Percentiles rank a stretch among this genome's conserved stretches.
phyloP scores from a whole-genome alignment of 176 grass and related monocot species.

The Otatea glauca region DNA sequence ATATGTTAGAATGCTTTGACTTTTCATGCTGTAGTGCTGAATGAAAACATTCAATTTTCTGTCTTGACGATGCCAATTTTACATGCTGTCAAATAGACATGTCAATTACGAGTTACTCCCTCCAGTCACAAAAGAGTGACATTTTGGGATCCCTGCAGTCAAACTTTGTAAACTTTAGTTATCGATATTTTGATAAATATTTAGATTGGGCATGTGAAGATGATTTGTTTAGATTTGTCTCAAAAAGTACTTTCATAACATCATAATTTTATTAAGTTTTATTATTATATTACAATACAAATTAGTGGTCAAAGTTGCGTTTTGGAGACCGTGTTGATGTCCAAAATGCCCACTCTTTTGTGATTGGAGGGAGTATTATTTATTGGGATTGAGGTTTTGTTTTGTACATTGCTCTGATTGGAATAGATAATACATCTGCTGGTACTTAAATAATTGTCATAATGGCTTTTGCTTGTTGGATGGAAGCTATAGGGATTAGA shows the following conservation, averaged over 20 bases:
- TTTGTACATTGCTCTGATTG: conserved; percentile 1
- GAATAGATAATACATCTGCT: background rate
- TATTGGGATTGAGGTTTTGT: background rate
- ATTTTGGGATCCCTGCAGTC: too few species aligned
- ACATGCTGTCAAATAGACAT: background rate
- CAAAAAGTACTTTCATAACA: too few species aligned
- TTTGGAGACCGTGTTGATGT: too few species aligned
- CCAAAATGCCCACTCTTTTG: too few species aligned
- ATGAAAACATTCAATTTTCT: conserved; percentile 7
- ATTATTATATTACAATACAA: too few species aligned
- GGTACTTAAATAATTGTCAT: background rate
- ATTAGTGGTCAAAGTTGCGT: too few species aligned
- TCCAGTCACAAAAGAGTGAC: too few species aligned
- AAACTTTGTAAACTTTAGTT: too few species aligned
- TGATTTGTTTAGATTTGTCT: too few species aligned
- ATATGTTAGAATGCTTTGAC: conserved; percentile 17
- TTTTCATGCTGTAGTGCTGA: conserved; percentile 25
- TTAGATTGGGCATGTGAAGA: too few species aligned
- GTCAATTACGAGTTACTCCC: background rate
- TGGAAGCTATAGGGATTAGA: conserved; percentile 22
- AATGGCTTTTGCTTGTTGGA: conserved; percentile 14
- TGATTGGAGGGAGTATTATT: background rate
- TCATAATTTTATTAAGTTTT: too few species aligned
- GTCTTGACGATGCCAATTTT: background rate
- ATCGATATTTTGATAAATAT: too few species aligned